phyloP scores from a whole-genome alignment of 305 asterid genomes.

The Fraxinus baroniana region DNA sequence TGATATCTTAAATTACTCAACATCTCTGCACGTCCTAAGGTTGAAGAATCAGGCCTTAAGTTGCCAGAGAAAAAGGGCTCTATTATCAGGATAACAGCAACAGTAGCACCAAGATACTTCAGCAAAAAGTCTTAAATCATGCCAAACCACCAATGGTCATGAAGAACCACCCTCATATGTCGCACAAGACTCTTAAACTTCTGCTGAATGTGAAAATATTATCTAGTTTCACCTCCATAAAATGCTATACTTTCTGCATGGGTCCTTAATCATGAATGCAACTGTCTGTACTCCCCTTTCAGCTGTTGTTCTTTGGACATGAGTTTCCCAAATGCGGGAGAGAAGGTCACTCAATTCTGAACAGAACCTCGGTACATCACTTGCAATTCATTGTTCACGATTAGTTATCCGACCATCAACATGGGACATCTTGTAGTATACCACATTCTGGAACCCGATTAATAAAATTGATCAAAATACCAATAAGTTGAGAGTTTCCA shows the following conservation, averaged over 20 bases:
- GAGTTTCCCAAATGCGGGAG: constrained; percentile 93
- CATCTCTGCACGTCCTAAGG: constrained; percentile 99
- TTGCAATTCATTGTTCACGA: constrained; percentile 96
- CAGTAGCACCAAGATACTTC: constrained; percentile 99
- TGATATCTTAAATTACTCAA: constrained; percentile 98
- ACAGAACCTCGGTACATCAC: constrained; percentile 96
- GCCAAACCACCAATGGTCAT: constrained; percentile 99
- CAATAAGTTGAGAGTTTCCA: constrained; percentile 9
- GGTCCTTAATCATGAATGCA: constrained; percentile 93
- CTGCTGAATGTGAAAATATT: constrained; percentile 84
- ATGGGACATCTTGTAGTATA: constrained; percentile 94
- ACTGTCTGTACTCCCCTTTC: constrained; percentile 98
- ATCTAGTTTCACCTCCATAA: constrained; percentile 94
- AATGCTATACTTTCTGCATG: constrained; percentile 99
- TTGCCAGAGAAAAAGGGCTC: constrained; percentile 97
- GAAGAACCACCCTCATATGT: constrained; percentile 90
- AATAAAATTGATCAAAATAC: constrained; percentile 19
- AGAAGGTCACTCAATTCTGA: constrained; percentile 92
- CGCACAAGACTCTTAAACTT: constrained; percentile 73
- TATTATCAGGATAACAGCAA: constrained; percentile 94
- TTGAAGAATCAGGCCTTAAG: constrained; percentile 88
- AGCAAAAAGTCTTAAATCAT: constrained; percentile 97
- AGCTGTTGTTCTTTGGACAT: constrained; percentile 94
- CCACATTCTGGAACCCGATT: constrained; percentile 74
- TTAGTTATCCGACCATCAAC: constrained; percentile 95